Evolutionary conservation across 2,329 filamentous ascomycete genomes (phyloP).

Genomic region (Colletotrichum neosansevieriae): DNA sequence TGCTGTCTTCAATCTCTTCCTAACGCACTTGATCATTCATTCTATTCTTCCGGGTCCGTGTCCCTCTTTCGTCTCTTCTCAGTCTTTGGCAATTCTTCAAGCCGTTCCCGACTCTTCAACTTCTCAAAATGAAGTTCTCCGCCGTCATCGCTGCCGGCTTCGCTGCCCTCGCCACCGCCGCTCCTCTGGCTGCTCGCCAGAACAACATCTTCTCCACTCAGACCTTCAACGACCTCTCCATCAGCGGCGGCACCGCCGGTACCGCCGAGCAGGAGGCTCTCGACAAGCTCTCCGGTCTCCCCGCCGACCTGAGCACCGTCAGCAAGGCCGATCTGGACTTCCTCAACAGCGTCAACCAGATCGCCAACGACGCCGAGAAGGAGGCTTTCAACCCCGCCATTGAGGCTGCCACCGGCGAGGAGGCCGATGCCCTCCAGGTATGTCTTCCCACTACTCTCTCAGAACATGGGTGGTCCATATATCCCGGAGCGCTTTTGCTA

Average conservation of each 20-base stretch:
- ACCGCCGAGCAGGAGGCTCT: slow-evolving; percentile 58
- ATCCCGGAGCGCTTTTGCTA: neutral
- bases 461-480: too few relatives aligned
- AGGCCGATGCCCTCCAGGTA: slow-evolving; percentile 61
- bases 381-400: slow-evolving; percentile 67
- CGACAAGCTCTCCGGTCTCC: slow-evolving; percentile 52
- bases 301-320: slow-evolving; percentile 57
- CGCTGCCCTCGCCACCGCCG: slow-evolving; percentile 45
- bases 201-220: slow-evolving; percentile 48
- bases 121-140: slow-evolving; percentile 51
- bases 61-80: slow-evolving; percentile 28
- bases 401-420: slow-evolving; percentile 58
- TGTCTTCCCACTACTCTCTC: neutral
- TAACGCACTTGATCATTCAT: slow-evolving; percentile 38
- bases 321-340: slow-evolving; percentile 60
- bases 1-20: slow-evolving; percentile 39
- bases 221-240: slow-evolving; percentile 60
- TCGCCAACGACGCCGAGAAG: slow-evolving; percentile 65
- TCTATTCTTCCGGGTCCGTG: slow-evolving; percentile 35
- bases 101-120: neutral
- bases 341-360: slow-evolving; percentile 63
- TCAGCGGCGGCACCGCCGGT: slow-evolving; percentile 60
- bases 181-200: slow-evolving; percentile 46
- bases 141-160: slow-evolving; percentile 46
- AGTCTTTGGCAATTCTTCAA: slow-evolving; percentile 9